Conservation (phyloP, 2,329 filamentous ascomycete species). For the Pseudopithomyces chartarum region DNA sequence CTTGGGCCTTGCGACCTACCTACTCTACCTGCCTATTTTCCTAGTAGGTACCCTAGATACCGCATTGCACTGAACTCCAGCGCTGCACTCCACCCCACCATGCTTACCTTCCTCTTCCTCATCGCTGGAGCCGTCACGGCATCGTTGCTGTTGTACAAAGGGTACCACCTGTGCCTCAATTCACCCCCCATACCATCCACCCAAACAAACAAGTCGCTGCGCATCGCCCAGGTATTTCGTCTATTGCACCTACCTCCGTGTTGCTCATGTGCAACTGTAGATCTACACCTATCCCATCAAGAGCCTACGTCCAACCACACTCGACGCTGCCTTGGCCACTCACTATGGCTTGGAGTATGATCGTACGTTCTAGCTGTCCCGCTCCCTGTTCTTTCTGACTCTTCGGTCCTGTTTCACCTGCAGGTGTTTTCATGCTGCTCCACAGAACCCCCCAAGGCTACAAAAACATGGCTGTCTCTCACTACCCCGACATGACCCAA, state of each 20-base stretch:
- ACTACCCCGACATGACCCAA: slow-evolving; percentile 47
- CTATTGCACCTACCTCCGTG: neutral
- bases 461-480: slow-evolving; percentile 50
- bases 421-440: slow-evolving; percentile 48
- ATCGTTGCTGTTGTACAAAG: neutral
- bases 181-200: neutral
- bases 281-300: slow-evolving; percentile 57
- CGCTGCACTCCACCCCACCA: neutral
- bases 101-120: slow-evolving; percentile 1
- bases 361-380: slow-evolving; percentile 24
- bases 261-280: slow-evolving; percentile 8
- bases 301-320: slow-evolving; percentile 47
- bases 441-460: slow-evolving; percentile 42
- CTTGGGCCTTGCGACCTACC: too few species aligned
- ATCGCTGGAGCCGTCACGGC: neutral
- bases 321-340: slow-evolving; percentile 47
- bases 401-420: neutral
- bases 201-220: slow-evolving; percentile 3
- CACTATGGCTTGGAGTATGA: slow-evolving; percentile 53
- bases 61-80: too few species aligned
- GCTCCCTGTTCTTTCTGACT: neutral
- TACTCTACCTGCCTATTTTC: neutral
- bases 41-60: too few species aligned
- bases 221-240: slow-evolving; percentile 10
- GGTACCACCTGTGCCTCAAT: slow-evolving; percentile 1